These are phyloP conservation scores for Cucurbitaria berberidis DNA, from an alignment of 2,329 filamentous ascomycete species.

Conservation along the genomic window DNA sequence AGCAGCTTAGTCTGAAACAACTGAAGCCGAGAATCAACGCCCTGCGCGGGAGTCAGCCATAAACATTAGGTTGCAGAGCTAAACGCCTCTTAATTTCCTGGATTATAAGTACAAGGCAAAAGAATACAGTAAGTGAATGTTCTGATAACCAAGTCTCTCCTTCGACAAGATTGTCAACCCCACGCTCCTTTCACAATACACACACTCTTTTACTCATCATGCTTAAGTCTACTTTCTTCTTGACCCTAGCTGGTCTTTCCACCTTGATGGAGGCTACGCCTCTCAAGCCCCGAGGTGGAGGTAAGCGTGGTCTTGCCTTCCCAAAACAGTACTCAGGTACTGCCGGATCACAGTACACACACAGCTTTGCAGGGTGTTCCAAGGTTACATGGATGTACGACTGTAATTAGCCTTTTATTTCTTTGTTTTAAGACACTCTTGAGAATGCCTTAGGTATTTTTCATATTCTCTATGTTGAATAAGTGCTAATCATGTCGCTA, in stretches of 20 bases:
- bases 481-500: too few species aligned
- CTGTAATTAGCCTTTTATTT: too few species aligned
- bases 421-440: too few species aligned
- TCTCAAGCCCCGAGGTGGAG: constrained; percentile 26
- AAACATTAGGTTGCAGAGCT: constrained; percentile 5
- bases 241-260: constrained; percentile 40
- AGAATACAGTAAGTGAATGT: neutral
- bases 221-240: constrained; percentile 31
- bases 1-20: constrained; percentile 21
- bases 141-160: constrained; percentile 9
- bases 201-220: constrained; percentile 20
- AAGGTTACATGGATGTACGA: constrained; percentile 70
- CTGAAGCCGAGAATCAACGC: constrained; percentile 12
- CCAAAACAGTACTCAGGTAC: constrained; percentile 32
- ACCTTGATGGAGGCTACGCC: constrained; percentile 36
- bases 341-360: constrained; percentile 30
- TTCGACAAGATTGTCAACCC: constrained; percentile 15
- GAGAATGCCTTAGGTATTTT: too few species aligned
- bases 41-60: constrained; percentile 21
- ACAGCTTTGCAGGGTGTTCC: constrained; percentile 22
- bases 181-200: constrained; percentile 20
- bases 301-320: constrained; percentile 43
- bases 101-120: constrained; percentile 18
- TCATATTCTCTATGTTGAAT: too few species aligned
- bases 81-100: constrained; percentile 16